Conservation (phyloP, 805 yeast genomes). For the Metschnikowia anglica region DNA sequence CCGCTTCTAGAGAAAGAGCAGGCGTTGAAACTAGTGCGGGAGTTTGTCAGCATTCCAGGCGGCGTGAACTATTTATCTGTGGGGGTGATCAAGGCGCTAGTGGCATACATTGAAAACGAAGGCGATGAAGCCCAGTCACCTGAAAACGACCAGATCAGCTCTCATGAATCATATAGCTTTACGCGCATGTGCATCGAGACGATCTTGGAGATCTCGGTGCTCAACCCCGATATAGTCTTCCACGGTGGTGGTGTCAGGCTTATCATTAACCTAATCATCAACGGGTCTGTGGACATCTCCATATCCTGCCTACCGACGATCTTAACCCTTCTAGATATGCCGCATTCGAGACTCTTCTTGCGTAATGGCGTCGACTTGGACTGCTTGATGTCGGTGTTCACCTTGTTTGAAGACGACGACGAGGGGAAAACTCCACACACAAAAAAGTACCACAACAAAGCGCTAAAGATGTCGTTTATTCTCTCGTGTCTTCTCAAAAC, state of each 20-base stretch:
- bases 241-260: slow-evolving; percentile 55
- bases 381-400: slow-evolving; percentile 64
- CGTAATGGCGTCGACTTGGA: slow-evolving; percentile 64
- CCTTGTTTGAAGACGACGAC: slow-evolving; percentile 49
- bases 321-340: slow-evolving; percentile 55
- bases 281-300: slow-evolving; percentile 23
- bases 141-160: background rate
- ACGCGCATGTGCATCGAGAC: slow-evolving; percentile 42
- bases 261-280: slow-evolving; percentile 38
- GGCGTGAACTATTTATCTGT: slow-evolving; percentile 55
- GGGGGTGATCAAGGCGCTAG: slow-evolving; percentile 67
- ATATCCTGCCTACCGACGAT: slow-evolving; percentile 42
- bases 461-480: slow-evolving; percentile 60
- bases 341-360: slow-evolving; percentile 51
- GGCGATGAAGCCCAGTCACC: slow-evolving; percentile 7
- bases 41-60: slow-evolving; percentile 50
- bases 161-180: slow-evolving; percentile 10
- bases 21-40: slow-evolving; percentile 69
- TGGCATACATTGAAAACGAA: slow-evolving; percentile 56
- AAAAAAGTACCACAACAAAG: slow-evolving; percentile 28
- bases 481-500: slow-evolving; percentile 62
- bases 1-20: slow-evolving; percentile 67
- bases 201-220: slow-evolving; percentile 36
- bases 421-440: slow-evolving; percentile 11
- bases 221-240: slow-evolving; percentile 44